Evolutionary conservation across 192 early-diverging fungal genomes (phyloP).

Genomic region (Powellomyces hirtus): DNA sequence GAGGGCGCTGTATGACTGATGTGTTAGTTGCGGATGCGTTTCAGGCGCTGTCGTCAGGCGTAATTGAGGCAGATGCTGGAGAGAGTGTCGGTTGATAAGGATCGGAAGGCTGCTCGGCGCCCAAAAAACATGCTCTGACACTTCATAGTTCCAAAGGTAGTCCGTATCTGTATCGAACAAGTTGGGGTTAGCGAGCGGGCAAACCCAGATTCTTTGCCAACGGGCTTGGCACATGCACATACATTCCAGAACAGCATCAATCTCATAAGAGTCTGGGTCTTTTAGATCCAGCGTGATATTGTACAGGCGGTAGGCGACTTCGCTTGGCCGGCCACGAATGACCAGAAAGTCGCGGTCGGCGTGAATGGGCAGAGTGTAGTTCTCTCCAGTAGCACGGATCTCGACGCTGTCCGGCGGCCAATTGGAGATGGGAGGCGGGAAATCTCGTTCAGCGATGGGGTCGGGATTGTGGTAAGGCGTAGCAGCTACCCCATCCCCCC

Average conservation of each 20-base stretch:
- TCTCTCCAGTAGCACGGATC: not conserved
- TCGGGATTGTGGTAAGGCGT: not conserved
- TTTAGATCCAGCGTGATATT: not conserved
- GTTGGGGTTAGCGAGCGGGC: not conserved
- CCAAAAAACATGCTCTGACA: not conserved
- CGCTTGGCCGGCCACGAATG: not conserved
- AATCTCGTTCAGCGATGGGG: not conserved
- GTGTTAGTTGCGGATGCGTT: not conserved
- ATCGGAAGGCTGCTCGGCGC: not conserved
- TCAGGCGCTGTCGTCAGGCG: not conserved
- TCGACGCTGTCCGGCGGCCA: conserved; percentile 6
- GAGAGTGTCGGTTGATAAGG: not conserved
- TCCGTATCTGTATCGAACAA: not conserved
- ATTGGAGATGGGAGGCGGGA: not conserved
- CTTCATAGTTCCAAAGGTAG: conserved; percentile 6
- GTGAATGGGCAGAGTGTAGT: not conserved
- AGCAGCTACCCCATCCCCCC: not conserved
- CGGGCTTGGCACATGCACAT: not conserved
- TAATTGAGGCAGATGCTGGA: not conserved
- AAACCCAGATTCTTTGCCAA: not conserved
- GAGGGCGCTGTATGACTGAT: not conserved
- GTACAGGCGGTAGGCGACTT: not conserved
- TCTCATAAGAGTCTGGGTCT: not conserved
- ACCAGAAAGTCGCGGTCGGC: not conserved
- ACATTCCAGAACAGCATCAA: not conserved